phyloP scores from a whole-genome alignment of 768 basidiomycete species.

The Mycena metata region DNA sequence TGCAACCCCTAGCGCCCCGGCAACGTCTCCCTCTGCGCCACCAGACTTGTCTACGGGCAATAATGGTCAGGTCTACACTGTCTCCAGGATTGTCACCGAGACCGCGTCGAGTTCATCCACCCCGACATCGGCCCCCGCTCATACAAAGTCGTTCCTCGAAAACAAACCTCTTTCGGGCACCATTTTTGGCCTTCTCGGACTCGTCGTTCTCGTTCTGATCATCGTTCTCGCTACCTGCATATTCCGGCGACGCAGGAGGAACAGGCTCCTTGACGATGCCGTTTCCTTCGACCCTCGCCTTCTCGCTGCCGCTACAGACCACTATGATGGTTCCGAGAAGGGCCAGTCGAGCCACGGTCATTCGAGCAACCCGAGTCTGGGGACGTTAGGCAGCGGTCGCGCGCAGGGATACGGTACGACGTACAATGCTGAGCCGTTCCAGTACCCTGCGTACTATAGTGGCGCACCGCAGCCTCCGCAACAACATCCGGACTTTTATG shows the following conservation, averaged over 20 bases:
- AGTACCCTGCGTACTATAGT: slow-evolving; percentile 20
- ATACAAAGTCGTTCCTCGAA: slow-evolving; percentile 61
- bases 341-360: slow-evolving; percentile 20
- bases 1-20: slow-evolving; percentile 34
- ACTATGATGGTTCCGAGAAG: slow-evolving; percentile 48
- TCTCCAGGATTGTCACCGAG: slow-evolving; percentile 46
- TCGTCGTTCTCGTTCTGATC: slow-evolving; percentile 62
- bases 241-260: slow-evolving; percentile 63
- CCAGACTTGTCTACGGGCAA: slow-evolving; percentile 32
- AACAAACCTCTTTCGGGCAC: slow-evolving; percentile 75
- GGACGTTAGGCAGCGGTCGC: slow-evolving; percentile 12
- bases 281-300: slow-evolving; percentile 65
- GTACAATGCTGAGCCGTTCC: slow-evolving; percentile 9
- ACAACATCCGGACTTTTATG: slow-evolving; percentile 16
- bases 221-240: slow-evolving; percentile 59
- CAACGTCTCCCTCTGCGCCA: slow-evolving; percentile 35
- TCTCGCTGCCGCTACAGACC: slow-evolving; percentile 40
- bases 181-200: slow-evolving; percentile 67
- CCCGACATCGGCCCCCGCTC: slow-evolving; percentile 31
- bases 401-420: slow-evolving; percentile 20
- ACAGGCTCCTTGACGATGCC: slow-evolving; percentile 58
- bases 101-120: slow-evolving; percentile 42
- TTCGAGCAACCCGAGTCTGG: slow-evolving; percentile 25
- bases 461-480: slow-evolving; percentile 1
- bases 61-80: slow-evolving; percentile 50